phyloP scores from a whole-genome alignment of 1,284 basidiomycete genomes.

The Ustanciosporium gigantosporum region DNA sequence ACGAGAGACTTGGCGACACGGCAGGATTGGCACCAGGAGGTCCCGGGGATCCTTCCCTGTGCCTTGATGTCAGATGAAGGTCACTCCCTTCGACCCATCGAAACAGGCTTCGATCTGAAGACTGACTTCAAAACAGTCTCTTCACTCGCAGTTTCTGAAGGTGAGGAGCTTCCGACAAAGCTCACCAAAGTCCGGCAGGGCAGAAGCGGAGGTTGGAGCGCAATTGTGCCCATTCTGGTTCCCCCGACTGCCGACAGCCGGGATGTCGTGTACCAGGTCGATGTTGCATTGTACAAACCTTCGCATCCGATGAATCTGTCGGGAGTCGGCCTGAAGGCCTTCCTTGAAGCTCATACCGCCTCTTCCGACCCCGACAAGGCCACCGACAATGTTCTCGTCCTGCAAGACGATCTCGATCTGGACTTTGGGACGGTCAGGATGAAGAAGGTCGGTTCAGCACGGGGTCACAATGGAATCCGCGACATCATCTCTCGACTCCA shows the following conservation, averaged over 20 bases:
- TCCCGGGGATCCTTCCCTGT: too few relatives aligned
- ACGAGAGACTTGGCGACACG: too few relatives aligned
- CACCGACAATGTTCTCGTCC: constrained; percentile 7
- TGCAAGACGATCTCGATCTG: constrained; percentile 32
- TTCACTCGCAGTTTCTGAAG: too few relatives aligned
- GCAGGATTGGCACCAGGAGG: too few relatives aligned
- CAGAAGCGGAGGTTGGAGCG: constrained; percentile 5
- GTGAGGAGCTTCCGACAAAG: too few relatives aligned
- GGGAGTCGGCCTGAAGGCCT: constrained; percentile 5
- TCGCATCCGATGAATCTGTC: constrained; percentile 28
- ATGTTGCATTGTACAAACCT: constrained; percentile 20
- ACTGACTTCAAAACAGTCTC: too few relatives aligned
- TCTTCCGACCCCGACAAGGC: background rate
- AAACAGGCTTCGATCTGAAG: too few relatives aligned
- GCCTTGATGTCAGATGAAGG: too few relatives aligned
- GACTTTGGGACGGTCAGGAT: constrained; percentile 8
- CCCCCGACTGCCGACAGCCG: background rate
- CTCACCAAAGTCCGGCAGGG: too few relatives aligned
- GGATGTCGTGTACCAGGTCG: constrained; percentile 3
- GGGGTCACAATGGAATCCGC: constrained; percentile 27
- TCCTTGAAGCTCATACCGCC: constrained; percentile 4
- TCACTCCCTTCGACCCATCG: too few relatives aligned
- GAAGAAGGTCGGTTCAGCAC: constrained; percentile 8
- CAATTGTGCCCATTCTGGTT: constrained; percentile 3
- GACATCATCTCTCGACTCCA: constrained; percentile 11